Evolutionary conservation across 176 grass and related monocot genomes (phyloP).

Genomic region (Alloteropsis semialata): DNA sequence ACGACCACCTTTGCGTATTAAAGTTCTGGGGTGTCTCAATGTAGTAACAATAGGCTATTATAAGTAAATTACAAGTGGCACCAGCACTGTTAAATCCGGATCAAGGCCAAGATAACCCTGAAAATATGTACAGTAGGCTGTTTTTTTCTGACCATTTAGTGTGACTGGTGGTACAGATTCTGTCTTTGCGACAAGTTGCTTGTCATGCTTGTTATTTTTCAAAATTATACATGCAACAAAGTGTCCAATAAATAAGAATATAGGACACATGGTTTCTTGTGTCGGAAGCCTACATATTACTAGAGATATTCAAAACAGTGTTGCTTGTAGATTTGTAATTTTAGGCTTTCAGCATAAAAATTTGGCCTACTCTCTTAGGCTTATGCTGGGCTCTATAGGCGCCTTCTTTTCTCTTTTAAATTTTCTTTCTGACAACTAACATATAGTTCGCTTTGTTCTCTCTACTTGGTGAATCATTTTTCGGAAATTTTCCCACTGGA

Average conservation of each 20-base stretch:
- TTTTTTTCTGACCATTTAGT: slow-evolving; percentile 1
- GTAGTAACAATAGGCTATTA: not conserved
- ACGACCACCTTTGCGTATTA: not conserved
- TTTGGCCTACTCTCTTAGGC: not conserved
- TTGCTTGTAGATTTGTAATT: not conserved
- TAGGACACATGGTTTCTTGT: not conserved
- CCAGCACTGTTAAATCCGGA: not conserved
- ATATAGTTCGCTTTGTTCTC: not conserved
- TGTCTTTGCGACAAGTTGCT: not conserved
- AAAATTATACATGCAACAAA: not conserved
- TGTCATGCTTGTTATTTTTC: not conserved
- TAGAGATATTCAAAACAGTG: not conserved
- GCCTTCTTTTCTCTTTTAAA: not conserved
- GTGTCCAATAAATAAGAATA: not conserved
- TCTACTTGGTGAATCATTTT: not conserved
- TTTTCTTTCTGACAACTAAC: not conserved
- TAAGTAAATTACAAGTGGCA: not conserved
- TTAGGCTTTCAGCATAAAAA: not conserved
- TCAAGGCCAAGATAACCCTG: slow-evolving; percentile 12
- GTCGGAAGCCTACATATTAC: not conserved
- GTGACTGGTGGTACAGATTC: not conserved
- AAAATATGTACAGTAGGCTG: not conserved
- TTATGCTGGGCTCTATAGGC: not conserved
- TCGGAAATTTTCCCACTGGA: not conserved
- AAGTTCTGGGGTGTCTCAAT: not conserved